These are phyloP conservation scores for Stevia rebaudiana DNA, from an alignment of 140 eudicot genomes.

Conservation along the genomic window DNA sequence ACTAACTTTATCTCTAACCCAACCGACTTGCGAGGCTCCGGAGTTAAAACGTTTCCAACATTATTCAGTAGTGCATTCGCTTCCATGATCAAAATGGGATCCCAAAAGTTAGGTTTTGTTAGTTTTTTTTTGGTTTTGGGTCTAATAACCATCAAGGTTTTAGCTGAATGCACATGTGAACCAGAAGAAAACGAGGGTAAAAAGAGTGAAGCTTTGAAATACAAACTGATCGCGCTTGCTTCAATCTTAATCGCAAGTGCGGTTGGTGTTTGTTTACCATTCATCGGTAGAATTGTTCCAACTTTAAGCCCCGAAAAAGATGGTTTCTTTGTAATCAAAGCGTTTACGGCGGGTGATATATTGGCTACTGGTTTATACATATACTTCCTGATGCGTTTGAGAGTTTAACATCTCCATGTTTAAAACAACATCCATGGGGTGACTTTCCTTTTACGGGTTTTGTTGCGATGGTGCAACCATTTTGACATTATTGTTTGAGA, in stretches of 20 bases:
- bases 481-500: slow-evolving; percentile 50
- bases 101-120: background rate
- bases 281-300: slow-evolving; percentile 32
- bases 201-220: slow-evolving; percentile 36
- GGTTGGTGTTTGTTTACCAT: slow-evolving; percentile 45
- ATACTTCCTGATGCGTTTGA: slow-evolving; percentile 60
- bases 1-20: too few relatives aligned
- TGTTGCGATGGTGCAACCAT: slow-evolving; percentile 55
- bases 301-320: slow-evolving; percentile 45
- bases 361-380: slow-evolving; percentile 59
- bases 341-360: slow-evolving; percentile 72
- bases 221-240: slow-evolving; percentile 44
- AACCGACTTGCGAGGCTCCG: too few relatives aligned
- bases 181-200: slow-evolving; percentile 12
- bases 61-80: too few relatives aligned
- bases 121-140: slow-evolving; percentile 13
- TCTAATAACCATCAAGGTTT: slow-evolving; percentile 9
- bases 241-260: slow-evolving; percentile 40
- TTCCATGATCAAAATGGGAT: too few relatives aligned
- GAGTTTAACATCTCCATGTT: slow-evolving; percentile 42
- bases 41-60: too few relatives aligned
- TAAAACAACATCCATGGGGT: slow-evolving; percentile 37
- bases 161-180: slow-evolving; percentile 44
- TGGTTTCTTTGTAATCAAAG: slow-evolving; percentile 49
- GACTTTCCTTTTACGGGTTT: slow-evolving; percentile 56